phyloP scores from a whole-genome alignment of 1,284 basidiomycete species.

The Mycena sp. region DNA sequence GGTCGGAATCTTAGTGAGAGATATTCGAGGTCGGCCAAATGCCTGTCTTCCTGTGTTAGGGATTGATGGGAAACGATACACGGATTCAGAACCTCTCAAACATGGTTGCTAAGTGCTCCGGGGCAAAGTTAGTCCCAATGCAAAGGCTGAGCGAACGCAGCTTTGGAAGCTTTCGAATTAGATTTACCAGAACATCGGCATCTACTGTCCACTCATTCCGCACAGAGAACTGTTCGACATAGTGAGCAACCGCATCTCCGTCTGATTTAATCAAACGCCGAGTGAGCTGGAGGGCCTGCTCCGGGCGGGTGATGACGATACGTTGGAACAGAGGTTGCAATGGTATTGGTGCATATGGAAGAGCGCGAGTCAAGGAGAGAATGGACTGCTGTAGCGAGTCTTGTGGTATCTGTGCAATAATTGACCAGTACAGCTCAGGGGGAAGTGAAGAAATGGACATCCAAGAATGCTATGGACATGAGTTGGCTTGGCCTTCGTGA shows the following conservation, averaged over 20 bases:
- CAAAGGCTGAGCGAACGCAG: conserved; percentile 59
- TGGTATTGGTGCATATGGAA: conserved; percentile 65
- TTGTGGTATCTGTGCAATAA: conserved; percentile 56
- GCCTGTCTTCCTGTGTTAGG: conserved; percentile 35
- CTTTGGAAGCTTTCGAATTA: conserved; percentile 59
- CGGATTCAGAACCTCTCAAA: conserved; percentile 40
- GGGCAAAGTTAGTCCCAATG: conserved; percentile 70
- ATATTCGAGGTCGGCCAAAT: conserved; percentile 46
- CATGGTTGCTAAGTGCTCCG: conserved; percentile 72
- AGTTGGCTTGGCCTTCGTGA: no score
- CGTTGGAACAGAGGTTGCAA: conserved; percentile 58
- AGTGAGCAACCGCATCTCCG: conserved; percentile 35
- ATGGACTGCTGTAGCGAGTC: conserved; percentile 52
- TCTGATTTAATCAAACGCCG: conserved; percentile 52
- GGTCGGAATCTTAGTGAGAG: conserved; percentile 72
- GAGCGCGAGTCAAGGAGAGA: conserved; percentile 61
- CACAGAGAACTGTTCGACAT: conserved; percentile 59
- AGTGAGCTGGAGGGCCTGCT: conserved; percentile 59
- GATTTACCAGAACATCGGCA: conserved; percentile 67
- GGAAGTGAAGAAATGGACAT: conserved; percentile 49
- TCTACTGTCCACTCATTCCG: conserved; percentile 66
- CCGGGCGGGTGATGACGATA: conserved; percentile 53
- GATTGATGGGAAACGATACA: not conserved
- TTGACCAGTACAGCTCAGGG: conserved; percentile 64
- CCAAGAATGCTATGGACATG: not conserved